A percentile compares a stretch with the other conserved stretches of the same genome.
Evolutionary conservation across 352 stramenopile genomes (phyloP).

Genomic region (Pythium dissotocum): DNA sequence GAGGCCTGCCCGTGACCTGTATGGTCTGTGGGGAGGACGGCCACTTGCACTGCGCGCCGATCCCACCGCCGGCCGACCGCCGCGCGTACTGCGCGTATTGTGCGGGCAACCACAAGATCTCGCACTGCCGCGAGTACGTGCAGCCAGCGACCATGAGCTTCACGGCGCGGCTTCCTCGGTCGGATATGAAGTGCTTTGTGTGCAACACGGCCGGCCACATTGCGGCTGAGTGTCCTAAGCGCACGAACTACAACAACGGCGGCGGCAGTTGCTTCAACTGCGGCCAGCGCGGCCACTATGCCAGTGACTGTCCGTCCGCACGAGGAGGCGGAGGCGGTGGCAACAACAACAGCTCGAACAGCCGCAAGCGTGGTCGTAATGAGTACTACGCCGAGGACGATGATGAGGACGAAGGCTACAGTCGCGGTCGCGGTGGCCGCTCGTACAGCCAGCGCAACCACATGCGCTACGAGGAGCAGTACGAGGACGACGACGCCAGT

Average conservation of each 20-base stretch:
- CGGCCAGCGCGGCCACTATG: constrained; percentile 30
- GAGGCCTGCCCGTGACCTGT: constrained; percentile 45
- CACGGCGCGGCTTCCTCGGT: constrained; percentile 39
- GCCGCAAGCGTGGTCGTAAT: constrained; percentile 52
- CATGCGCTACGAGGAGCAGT: constrained; percentile 16
- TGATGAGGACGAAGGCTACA: constrained; percentile 32
- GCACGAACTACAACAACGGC: constrained; percentile 42
- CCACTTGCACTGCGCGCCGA: constrained; percentile 70
- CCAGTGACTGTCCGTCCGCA: constrained; percentile 23
- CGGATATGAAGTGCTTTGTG: constrained; percentile 71
- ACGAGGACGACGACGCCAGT: constrained; percentile 27
- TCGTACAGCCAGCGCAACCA: constrained; percentile 4
- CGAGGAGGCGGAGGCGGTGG: neutral
- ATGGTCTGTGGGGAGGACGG: constrained; percentile 71
- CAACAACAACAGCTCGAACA: constrained; percentile 17
- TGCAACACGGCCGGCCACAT: constrained; percentile 75
- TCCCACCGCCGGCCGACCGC: constrained; percentile 66
- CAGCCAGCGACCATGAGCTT: constrained; percentile 43
- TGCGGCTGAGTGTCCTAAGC: constrained; percentile 61
- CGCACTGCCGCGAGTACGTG: constrained; percentile 43
- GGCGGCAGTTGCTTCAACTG: constrained; percentile 37
- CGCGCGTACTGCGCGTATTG: constrained; percentile 74
- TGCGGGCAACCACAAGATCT: constrained; percentile 51
- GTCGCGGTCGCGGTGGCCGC: neutral
- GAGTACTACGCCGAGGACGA: constrained; percentile 32